phyloP scores from a whole-genome alignment of 352 stramenopile genomes.

The Phytophthora cactorum region DNA sequence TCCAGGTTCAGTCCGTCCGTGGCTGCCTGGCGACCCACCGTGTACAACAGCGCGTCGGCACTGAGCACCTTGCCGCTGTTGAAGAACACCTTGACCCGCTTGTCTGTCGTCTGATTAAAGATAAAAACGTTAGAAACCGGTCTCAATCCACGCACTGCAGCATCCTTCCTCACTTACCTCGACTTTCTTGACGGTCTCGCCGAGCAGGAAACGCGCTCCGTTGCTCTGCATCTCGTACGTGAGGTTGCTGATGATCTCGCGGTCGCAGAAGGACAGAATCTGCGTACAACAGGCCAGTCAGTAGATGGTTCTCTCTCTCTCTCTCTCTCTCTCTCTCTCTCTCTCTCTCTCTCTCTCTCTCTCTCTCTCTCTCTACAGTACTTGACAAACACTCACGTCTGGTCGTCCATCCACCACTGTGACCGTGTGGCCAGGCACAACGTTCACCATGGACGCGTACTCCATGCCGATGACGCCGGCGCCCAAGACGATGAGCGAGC shows the following conservation, averaged over 20 bases:
- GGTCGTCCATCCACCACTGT: constrained; percentile 85
- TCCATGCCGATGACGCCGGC: constrained; percentile 92
- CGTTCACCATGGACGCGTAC: constrained; percentile 92
- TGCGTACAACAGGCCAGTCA: constrained; percentile 20
- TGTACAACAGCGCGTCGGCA: constrained; percentile 84
- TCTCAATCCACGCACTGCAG: neutral
- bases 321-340: neutral
- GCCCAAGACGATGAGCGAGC: constrained; percentile 82
- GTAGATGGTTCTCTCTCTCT: neutral
- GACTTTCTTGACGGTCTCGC: constrained; percentile 79
- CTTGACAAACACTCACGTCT: constrained; percentile 46
- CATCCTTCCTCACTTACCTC: constrained; percentile 39
- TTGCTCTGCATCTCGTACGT: constrained; percentile 92
- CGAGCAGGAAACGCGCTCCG: constrained; percentile 84
- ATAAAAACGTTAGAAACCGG: constrained; percentile 9
- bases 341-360: neutral
- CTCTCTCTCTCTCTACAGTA: neutral
- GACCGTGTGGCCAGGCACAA: constrained; percentile 86
- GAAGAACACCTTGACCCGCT: constrained; percentile 75
- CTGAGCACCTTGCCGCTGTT: constrained; percentile 75
- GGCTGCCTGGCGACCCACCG: constrained; percentile 75
- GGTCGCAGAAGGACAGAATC: constrained; percentile 87
- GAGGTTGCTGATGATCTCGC: constrained; percentile 88
- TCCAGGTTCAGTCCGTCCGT: constrained; percentile 88
- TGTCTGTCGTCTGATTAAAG: constrained; percentile 44